Conservation (phyloP, 2,329 filamentous ascomycete genomes). For the Clonostachys sp. region DNA sequence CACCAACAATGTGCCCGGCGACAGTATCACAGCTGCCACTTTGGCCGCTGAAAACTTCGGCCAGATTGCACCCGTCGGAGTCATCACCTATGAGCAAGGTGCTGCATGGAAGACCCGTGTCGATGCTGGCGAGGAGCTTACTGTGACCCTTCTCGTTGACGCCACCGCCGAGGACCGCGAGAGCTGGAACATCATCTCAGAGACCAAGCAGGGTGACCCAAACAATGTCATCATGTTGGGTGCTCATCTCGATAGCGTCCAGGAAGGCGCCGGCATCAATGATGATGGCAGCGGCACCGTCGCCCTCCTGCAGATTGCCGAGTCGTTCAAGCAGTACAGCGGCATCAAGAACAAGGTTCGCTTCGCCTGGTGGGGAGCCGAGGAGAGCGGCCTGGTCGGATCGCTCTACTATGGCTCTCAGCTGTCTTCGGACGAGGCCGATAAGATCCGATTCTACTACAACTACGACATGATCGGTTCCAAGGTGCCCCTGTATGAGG, state of each 20-base stretch:
- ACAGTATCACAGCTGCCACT: conserved; percentile 40
- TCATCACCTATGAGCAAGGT: conserved; percentile 27
- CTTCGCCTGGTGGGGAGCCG: conserved; percentile 36
- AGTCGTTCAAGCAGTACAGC: conserved; percentile 26
- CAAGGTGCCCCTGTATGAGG: conserved; percentile 26
- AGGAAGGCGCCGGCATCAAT: conserved; percentile 31
- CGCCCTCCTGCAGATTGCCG: conserved; percentile 29
- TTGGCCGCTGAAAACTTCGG: conserved; percentile 37
- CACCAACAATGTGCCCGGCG: conserved; percentile 55
- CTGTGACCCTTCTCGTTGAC: conserved; percentile 28
- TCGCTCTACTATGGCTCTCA: conserved; percentile 31
- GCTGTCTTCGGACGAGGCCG: conserved; percentile 27
- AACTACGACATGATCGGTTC: conserved; percentile 70
- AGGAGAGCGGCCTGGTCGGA: conserved; percentile 38
- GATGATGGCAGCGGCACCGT: conserved; percentile 33
- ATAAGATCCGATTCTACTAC: conserved; percentile 62
- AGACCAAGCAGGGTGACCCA: conserved; percentile 35
- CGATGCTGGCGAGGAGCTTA: conserved; percentile 22
- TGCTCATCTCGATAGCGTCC: conserved; percentile 33
- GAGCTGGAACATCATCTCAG: conserved; percentile 34
- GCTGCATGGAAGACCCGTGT: conserved; percentile 25
- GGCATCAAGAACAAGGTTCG: conserved; percentile 36
- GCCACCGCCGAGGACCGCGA: conserved; percentile 26
- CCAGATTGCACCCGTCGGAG: conserved; percentile 26
- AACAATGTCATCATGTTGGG: conserved; percentile 36